A percentile compares a stretch with the other conserved stretches of the same genome.
These are phyloP conservation scores for Ichthyophthirius multifiliis DNA, from an alignment of 169 alveolate genomes.

Conservation along the genomic window DNA sequence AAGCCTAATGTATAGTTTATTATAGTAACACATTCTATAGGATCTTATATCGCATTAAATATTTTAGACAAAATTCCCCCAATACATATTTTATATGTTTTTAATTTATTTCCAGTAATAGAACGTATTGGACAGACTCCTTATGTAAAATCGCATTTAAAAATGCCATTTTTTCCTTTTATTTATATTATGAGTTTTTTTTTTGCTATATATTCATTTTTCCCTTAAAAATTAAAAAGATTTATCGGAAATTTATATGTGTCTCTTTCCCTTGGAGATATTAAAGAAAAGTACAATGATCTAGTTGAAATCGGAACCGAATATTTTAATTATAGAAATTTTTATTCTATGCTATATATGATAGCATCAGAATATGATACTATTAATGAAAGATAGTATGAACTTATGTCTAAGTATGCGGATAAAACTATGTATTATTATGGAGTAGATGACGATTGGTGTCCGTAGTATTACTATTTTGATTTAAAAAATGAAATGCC, in stretches of 20 bases:
- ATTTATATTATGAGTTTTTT: not conserved
- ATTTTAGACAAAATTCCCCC: not conserved
- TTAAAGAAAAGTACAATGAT: not conserved
- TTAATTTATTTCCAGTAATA: not conserved
- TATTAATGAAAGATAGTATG: not conserved
- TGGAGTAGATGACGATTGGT: constrained; percentile 2
- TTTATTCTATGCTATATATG: constrained; percentile 1
- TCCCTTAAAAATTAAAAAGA: not conserved
- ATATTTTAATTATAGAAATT: not conserved
- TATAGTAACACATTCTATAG: not conserved
- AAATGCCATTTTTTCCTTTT: not conserved
- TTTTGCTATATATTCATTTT: not conserved
- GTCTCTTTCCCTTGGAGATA: not conserved
- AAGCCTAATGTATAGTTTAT: not conserved
- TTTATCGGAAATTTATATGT: not conserved
- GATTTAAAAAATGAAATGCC: constrained; percentile 3
- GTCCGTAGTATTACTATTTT: not conserved
- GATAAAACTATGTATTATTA: not conserved
- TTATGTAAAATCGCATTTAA: not conserved
- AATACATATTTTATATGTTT: not conserved
- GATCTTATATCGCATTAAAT: not conserved
- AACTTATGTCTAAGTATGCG: not conserved
- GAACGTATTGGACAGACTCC: not conserved
- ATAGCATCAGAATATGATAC: not conserved
- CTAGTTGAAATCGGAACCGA: not conserved